Conservation (phyloP, 2,329 filamentous ascomycete genomes). For the Penicillium sp. region DNA sequence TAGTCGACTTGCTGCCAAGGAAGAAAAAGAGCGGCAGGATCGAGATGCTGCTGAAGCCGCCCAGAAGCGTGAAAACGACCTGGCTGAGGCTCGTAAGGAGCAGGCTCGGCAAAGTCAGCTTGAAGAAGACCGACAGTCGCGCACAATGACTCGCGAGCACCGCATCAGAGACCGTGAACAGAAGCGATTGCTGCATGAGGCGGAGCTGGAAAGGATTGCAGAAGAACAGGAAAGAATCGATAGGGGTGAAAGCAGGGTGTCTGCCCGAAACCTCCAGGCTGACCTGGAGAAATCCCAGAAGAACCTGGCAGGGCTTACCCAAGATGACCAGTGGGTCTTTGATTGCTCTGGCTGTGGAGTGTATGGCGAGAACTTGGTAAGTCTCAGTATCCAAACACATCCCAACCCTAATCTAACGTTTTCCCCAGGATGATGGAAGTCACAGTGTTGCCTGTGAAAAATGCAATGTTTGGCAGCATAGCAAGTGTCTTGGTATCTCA, state of each 20-base stretch:
- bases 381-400: constrained; percentile 19
- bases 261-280: constrained; percentile 75
- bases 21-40: constrained; percentile 74
- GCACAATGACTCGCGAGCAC: constrained; percentile 80
- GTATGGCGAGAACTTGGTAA: constrained; percentile 74
- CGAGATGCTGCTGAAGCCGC: constrained; percentile 70
- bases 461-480: constrained; percentile 97
- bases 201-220: constrained; percentile 76
- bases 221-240: constrained; percentile 67
- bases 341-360: constrained; percentile 86
- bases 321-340: constrained; percentile 87
- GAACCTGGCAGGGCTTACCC: constrained; percentile 70
- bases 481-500: constrained; percentile 80
- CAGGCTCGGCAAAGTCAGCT: constrained; percentile 62
- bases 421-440: constrained; percentile 73
- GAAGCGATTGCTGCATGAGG: constrained; percentile 78
- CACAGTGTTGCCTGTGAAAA: constrained; percentile 92
- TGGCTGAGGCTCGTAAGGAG: constrained; percentile 61
- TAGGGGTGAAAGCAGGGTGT: constrained; percentile 61
- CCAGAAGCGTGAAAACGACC: constrained; percentile 63
- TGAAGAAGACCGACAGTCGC: constrained; percentile 73
- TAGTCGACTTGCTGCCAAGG: constrained; percentile 78
- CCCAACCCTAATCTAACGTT: constrained; percentile 23
- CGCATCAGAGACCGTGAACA: constrained; percentile 82
- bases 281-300: constrained; percentile 79